Evolutionary conservation across 441 rosid species (phyloP), one percentile per base, ranked within the genome.

Genomic region (Rhodomyrtus psidioides): DNA sequence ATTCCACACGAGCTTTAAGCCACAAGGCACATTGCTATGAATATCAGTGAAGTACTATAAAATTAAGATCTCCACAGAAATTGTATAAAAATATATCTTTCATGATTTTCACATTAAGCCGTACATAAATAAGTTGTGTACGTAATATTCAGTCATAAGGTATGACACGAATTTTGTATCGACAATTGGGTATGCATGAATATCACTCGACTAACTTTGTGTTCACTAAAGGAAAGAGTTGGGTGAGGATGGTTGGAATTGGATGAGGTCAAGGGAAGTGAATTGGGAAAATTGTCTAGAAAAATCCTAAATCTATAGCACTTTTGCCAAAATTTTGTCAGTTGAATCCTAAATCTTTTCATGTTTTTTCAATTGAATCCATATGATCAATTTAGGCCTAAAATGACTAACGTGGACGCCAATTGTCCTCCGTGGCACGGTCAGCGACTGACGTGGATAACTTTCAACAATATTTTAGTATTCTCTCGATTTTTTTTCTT

Each of bases 1-100:
- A 39, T 2, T 70, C 9, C 51, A 6, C 4, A 0, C 0, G 2
- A 30, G 4, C 2, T 9, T 21, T 19, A 19, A 34, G 3, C 2
- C 76, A 70, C n/a, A 10, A 21, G 1, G 24, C 19, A 65, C 12
- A 7, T 58, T 6, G 6, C 13, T 58, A 4, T 12, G 15, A 5
- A 4, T 3, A 39, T 70, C 1, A 2, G 5, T 21, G 8, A 70
- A 70, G 51, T 39, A 8, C 2, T 44, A 39, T 6, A 3, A 10
- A 21, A 24, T 34, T 19, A 21, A 70, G 8, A 70, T 70, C 49
- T 70, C 9, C 0, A 39, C 21, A 0, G 0, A 12, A 70, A 70
- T 13, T 70, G 15, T 70, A 39, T 70, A 10, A 5, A 70, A 34
- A 0, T 34, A 34, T 34, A 34, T 39, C 1, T 34, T 34, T 9